Evolutionary conservation across 2,329 filamentous ascomycete genomes (phyloP).

Genomic region (Onygenales sp.): DNA sequence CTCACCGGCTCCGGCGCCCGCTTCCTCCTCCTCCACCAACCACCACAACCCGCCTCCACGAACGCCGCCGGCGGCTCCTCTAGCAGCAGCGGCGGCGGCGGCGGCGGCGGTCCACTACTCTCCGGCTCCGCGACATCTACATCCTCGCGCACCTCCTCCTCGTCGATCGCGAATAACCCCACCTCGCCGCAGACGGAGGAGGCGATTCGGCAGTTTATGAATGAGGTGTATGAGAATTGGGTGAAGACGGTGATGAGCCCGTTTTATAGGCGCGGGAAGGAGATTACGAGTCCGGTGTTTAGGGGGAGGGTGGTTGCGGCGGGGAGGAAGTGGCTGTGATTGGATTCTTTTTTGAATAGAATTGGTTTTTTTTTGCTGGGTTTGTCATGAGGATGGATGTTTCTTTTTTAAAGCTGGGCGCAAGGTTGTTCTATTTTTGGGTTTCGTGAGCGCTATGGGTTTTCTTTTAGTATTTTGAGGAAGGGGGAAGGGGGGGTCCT

Average conservation of each 20-base stretch:
- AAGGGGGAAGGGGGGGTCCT: too few species aligned
- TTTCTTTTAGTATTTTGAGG: too few species aligned
- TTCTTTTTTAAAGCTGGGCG: neutral
- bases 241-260: conserved; percentile 96
- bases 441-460: neutral
- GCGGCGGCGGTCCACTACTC: conserved; percentile 26
- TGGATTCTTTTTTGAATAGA: neutral
- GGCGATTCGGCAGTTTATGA: conserved; percentile 88
- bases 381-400: neutral
- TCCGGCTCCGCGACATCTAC: conserved; percentile 22
- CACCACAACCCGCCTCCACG: conserved; percentile 42
- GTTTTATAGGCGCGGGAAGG: conserved; percentile 80
- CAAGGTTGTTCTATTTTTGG: neutral
- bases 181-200: conserved; percentile 87
- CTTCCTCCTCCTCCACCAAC: conserved; percentile 88
- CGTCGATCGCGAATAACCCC: conserved; percentile 73
- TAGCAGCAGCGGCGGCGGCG: conserved; percentile 2
- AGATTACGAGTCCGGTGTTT: conserved; percentile 80
- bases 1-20: conserved; percentile 86
- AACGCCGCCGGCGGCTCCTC: conserved; percentile 4
- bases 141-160: conserved; percentile 43
- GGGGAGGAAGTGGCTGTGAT: conserved; percentile 80
- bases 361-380: neutral
- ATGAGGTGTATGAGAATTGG: conserved; percentile 93
- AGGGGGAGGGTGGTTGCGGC: conserved; percentile 71